Base-by-base conservation (phyloP, 306 rosid genomes). In the Prunus dulcis region DNA sequence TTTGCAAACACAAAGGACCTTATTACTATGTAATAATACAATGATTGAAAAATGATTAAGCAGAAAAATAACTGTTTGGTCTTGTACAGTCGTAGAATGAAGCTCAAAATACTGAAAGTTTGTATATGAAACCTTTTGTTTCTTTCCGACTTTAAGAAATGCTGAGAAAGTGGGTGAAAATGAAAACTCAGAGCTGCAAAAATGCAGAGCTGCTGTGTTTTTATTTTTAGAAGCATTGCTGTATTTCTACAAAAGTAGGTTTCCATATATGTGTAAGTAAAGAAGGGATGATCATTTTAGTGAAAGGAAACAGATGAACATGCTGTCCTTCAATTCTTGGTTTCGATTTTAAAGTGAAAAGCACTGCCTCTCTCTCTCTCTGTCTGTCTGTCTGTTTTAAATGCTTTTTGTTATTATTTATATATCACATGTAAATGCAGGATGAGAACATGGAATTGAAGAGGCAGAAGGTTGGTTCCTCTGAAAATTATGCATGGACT, bases 401-500 rank as follows among this genome's bases (percentile, higher is more conserved):
- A 5, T 79, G 56, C 2, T 64, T 56, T 67, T 27, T 63, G 62
- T 75, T 75, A n/a, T 67, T 71, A 49, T 12, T 68, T n/a, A 19
- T 32, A 34, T 34, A 34, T 34, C 41, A 6, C 6, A 8, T 72
- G 30, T 57, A 12, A 25, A 12, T 75, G 81, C 66, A 95, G 99
- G 96, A 86, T 81, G 99, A 95, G 88, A 92, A 95, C 89, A 87
- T 90, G 93, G 86, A 89, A 76, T 57, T 95, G 74, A 90, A 92
- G 89, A 89, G 75, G 76, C 84, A 67, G 55, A 92, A 92, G 81
- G 38, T 43, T 51, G 81, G 78, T 67, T 46, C 81, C 56, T 30
- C 79, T 11, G 78, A 74, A 30, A 84, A 68, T 75, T 86, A 86
- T 84, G 50, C 81, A 34, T 95, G 97, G 97, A 89, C 86, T 19